phyloP scores from a whole-genome alignment of 2,329 filamentous ascomycete species.

The Scleromitrula shiraiana region DNA sequence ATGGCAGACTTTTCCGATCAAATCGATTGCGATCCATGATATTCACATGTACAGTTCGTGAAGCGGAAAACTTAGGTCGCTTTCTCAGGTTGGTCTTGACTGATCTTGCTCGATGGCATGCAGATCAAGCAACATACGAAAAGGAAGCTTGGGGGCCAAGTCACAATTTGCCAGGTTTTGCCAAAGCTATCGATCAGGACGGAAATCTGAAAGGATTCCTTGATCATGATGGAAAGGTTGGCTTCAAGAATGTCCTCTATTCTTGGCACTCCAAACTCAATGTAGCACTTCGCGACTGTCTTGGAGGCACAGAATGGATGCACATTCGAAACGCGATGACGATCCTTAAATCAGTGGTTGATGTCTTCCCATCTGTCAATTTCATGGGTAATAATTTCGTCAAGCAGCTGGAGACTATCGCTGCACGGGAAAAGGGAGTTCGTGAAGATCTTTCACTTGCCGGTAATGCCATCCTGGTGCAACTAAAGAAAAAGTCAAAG shows the following conservation, averaged over 20 bases:
- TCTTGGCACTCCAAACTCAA: constrained; percentile 85
- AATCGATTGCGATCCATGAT: constrained; percentile 76
- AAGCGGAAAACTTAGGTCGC: constrained; percentile 86
- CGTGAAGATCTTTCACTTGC: constrained; percentile 69
- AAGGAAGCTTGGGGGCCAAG: constrained; percentile 67
- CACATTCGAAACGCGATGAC: constrained; percentile 95
- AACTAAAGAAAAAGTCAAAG: constrained; percentile 57
- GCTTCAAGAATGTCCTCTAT: constrained; percentile 78
- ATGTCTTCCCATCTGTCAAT: constrained; percentile 81
- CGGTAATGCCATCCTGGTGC: constrained; percentile 62
- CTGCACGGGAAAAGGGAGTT: constrained; percentile 52
- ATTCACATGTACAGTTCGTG: constrained; percentile 81
- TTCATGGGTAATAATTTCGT: constrained; percentile 70
- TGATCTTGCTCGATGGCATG: constrained; percentile 79
- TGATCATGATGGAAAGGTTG: constrained; percentile 73
- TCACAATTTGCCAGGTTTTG: constrained; percentile 68
- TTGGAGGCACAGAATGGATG: constrained; percentile 86
- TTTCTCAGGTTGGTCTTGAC: constrained; percentile 78
- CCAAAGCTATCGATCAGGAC: constrained; percentile 60
- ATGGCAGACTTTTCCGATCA: constrained; percentile 76
- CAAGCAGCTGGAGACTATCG: constrained; percentile 57
- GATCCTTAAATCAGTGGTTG: constrained; percentile 70
- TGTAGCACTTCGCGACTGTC: constrained; percentile 70
- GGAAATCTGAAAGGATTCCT: constrained; percentile 65
- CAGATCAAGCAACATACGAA: constrained; percentile 66